Conservation (phyloP, 345 rosid genomes). For the Eucalyptus marginata region DNA sequence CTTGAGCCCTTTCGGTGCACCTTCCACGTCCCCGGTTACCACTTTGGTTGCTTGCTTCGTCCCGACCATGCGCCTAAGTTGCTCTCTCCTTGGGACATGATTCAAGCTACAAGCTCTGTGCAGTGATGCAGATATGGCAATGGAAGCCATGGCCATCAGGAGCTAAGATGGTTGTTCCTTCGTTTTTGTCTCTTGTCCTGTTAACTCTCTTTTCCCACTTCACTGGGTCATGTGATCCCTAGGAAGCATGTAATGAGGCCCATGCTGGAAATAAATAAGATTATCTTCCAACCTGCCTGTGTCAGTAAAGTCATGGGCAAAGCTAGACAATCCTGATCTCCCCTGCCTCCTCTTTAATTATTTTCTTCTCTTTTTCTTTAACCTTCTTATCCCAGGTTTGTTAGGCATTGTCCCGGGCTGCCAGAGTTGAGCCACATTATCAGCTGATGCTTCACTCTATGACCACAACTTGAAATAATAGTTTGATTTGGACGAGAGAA, state of each 20-base stretch:
- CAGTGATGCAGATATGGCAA: constrained; percentile 35
- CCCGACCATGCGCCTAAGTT: constrained; percentile 3
- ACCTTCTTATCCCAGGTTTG: not conserved
- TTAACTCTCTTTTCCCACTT: not conserved
- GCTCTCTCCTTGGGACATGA: not conserved
- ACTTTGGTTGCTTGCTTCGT: constrained; percentile 22
- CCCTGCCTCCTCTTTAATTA: not conserved
- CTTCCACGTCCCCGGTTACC: not conserved
- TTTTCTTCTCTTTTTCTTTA: not conserved
- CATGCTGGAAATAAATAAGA: not conserved
- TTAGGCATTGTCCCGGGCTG: not conserved
- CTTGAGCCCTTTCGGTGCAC: not conserved
- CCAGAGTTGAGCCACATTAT: not conserved
- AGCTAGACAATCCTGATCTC: not conserved
- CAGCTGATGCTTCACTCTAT: not conserved
- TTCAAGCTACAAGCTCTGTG: constrained; percentile 6
- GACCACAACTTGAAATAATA: not conserved
- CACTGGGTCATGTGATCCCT: not conserved
- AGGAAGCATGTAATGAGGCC: not conserved
- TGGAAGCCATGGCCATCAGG: constrained; percentile 15
- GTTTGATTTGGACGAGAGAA: not conserved
- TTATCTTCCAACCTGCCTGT: not conserved
- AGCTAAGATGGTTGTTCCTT: not conserved
- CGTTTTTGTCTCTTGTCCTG: not conserved
- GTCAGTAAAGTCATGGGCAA: not conserved